A percentile compares a stretch with the other conserved stretches of the same genome.
Conservation (phyloP, 176 grass and related monocot genomes). For the Tillandsia leiboldiana region DNA sequence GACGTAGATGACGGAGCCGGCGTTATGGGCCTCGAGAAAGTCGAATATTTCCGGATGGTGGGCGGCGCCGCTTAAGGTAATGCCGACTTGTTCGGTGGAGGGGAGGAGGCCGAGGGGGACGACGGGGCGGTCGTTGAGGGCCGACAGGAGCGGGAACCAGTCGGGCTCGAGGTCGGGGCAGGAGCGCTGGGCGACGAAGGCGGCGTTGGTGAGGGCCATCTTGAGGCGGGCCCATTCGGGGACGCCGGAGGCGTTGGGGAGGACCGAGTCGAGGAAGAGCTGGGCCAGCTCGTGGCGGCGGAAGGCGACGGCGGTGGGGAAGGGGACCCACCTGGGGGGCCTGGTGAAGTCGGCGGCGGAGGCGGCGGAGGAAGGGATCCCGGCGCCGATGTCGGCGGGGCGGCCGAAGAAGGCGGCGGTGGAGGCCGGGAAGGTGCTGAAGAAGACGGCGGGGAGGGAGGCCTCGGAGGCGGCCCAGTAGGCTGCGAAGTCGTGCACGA, state of each 20-base stretch:
- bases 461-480: background rate
- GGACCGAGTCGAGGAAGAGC: too few relatives aligned
- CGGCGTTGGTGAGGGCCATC: too few relatives aligned
- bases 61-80: background rate
- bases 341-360: conserved; percentile 9
- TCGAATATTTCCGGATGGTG: background rate
- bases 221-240: too few relatives aligned
- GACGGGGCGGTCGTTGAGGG: too few relatives aligned
- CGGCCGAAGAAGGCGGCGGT: background rate
- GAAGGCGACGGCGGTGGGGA: too few relatives aligned
- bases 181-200: too few relatives aligned
- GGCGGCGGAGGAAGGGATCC: background rate
- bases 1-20: conserved; percentile 15
- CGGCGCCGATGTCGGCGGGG: background rate
- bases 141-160: too few relatives aligned
- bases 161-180: too few relatives aligned
- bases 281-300: too few relatives aligned
- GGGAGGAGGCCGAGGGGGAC: too few relatives aligned
- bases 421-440: conserved; percentile 4
- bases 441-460: background rate
- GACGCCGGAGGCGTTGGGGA: too few relatives aligned
- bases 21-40: background rate
- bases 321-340: conserved; percentile 17
- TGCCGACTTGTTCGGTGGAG: background rate
- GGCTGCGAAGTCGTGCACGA: background rate